A percentile compares a stretch with the other conserved stretches of the same genome.
These are phyloP conservation scores for Leccinum variicolor DNA, from an alignment of 768 basidiomycete genomes.

Conservation along the genomic window DNA sequence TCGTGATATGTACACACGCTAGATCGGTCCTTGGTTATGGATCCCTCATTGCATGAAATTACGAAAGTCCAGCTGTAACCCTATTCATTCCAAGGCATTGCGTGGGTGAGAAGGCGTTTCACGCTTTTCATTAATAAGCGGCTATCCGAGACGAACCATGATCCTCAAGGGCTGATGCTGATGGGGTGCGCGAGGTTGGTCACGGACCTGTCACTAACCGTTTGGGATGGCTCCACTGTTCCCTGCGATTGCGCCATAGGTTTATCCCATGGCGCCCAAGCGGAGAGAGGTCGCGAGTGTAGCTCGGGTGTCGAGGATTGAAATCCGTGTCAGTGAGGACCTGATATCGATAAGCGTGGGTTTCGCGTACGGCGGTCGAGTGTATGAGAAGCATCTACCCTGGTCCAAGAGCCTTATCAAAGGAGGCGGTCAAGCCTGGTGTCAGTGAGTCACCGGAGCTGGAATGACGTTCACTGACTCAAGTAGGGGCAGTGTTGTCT, in stretches of 20 bases:
- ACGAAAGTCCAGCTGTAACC: constrained; percentile 7
- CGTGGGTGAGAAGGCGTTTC: constrained; percentile 11
- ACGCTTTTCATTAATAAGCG: constrained; percentile 1
- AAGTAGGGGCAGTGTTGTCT: constrained; percentile 1
- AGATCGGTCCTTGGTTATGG: constrained; percentile 6
- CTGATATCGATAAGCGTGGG: constrained; percentile 10
- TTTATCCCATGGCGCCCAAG: background rate
- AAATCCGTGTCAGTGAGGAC: background rate
- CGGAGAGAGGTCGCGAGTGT: background rate
- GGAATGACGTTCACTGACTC: constrained; percentile 11
- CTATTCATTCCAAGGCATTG: constrained; percentile 3
- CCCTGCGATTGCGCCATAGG: background rate
- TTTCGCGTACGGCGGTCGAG: background rate
- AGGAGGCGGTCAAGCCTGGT: constrained; percentile 1
- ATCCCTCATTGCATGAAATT: constrained; percentile 12
- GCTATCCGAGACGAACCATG: constrained; percentile 1
- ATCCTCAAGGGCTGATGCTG: constrained; percentile 3
- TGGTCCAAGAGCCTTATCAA: constrained; percentile 7
- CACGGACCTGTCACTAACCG: background rate
- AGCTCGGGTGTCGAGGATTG: constrained; percentile 6
- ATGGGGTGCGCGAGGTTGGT: constrained; percentile 5
- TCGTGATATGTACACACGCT: constrained; percentile 17
- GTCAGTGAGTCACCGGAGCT: constrained; percentile 17
- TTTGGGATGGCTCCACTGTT: background rate
- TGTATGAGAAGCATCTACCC: background rate